Evolutionary conservation across 129 eudicot species (phyloP).

Genomic region (Helianthus tuberosus): DNA sequence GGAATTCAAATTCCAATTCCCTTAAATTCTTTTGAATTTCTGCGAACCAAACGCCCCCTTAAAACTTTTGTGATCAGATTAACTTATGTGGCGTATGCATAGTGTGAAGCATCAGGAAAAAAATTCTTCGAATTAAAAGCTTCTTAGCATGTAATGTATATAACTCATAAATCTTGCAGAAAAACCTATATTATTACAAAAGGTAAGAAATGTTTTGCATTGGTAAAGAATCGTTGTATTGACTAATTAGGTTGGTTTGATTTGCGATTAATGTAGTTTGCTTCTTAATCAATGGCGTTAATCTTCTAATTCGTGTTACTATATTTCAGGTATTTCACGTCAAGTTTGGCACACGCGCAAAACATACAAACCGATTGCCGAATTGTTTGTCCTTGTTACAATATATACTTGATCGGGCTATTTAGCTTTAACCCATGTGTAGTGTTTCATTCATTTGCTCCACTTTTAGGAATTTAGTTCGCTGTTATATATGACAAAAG

Average conservation of each 20-base stretch:
- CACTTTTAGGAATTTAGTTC: slow-evolving; percentile 18
- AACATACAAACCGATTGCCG: slow-evolving; percentile 36
- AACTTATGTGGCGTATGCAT: too few species aligned
- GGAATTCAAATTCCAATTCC: too few species aligned
- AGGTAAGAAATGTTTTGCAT: slow-evolving; percentile 1
- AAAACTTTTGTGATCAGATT: too few species aligned
- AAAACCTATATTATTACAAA: background rate
- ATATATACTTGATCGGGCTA: slow-evolving; percentile 19
- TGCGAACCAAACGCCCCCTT: too few species aligned
- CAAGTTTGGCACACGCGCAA: slow-evolving; percentile 40
- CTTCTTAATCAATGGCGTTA: background rate
- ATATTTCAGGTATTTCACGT: slow-evolving; percentile 20
- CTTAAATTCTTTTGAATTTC: too few species aligned
- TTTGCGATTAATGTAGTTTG: background rate
- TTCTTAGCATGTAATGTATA: slow-evolving; percentile 3
- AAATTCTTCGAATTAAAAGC: background rate
- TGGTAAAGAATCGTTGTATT: background rate
- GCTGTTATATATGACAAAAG: slow-evolving; percentile 21
- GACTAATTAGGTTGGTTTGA: background rate
- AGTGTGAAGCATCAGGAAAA: slow-evolving; percentile 2
- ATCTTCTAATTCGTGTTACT: background rate
- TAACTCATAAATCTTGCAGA: slow-evolving; percentile 1
- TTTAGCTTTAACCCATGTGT: slow-evolving; percentile 26
- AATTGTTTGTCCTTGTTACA: slow-evolving; percentile 28
- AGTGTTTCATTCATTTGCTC: slow-evolving; percentile 20